A percentile compares a stretch with the other conserved stretches of the same genome.
phyloP scores from a whole-genome alignment of 768 basidiomycete genomes.

The Suillus luteus region DNA sequence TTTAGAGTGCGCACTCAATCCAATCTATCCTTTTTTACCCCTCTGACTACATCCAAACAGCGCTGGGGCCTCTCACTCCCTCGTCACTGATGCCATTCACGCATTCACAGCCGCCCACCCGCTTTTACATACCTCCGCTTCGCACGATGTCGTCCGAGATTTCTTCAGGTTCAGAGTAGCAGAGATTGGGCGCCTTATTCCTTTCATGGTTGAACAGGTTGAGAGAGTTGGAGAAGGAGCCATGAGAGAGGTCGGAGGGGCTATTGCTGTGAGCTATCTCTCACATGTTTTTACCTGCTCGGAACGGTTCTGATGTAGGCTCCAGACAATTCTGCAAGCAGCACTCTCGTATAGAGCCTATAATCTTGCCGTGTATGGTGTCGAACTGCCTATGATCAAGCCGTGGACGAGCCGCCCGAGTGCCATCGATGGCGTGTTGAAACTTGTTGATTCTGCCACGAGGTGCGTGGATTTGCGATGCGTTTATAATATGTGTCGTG shows the following conservation, averaged over 20 bases:
- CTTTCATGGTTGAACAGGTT: constrained; percentile 49
- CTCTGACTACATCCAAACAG: constrained; percentile 34
- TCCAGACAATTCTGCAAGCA: constrained; percentile 69
- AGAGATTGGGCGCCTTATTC: constrained; percentile 69
- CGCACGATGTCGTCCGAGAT: constrained; percentile 75
- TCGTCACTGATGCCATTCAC: constrained; percentile 71
- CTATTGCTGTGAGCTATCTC: constrained; percentile 56
- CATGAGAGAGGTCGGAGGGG: constrained; percentile 44
- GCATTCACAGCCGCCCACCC: constrained; percentile 56
- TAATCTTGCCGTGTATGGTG: constrained; percentile 74
- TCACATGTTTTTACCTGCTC: constrained; percentile 6
- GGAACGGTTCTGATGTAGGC: background rate
- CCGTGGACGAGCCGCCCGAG: constrained; percentile 82
- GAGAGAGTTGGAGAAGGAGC: constrained; percentile 24
- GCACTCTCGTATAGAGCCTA: constrained; percentile 75
- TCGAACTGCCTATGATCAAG: constrained; percentile 66
- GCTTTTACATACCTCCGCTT: constrained; percentile 18
- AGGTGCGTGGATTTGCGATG: constrained; percentile 11
- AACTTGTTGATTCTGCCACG: constrained; percentile 70
- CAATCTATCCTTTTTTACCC: background rate
- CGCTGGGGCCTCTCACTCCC: constrained; percentile 54
- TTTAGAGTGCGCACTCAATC: constrained; percentile 49
- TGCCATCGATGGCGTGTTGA: constrained; percentile 67
- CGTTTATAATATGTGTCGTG: background rate
- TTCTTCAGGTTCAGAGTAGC: constrained; percentile 77